Percentiles rank a stretch among this genome's conserved stretches.
Conservation (phyloP, 2,329 filamentous ascomycete genomes). For the Calonectria pseudoturangicola region DNA sequence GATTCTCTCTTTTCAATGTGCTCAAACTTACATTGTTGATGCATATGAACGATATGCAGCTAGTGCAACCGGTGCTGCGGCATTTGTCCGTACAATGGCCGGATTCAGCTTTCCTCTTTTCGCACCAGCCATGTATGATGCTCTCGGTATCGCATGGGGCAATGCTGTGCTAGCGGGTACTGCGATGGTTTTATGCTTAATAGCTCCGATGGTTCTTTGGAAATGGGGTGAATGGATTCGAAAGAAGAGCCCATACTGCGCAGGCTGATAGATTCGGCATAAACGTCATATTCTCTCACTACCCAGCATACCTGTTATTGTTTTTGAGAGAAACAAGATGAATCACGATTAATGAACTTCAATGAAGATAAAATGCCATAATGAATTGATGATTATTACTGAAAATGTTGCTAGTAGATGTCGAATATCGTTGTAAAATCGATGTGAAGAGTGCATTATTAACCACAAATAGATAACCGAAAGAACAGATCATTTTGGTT, state of each 20-base stretch:
- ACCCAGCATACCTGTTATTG: no score
- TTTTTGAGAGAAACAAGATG: no score
- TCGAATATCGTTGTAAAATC: no score
- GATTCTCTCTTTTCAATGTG: constrained; percentile 74
- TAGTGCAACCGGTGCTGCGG: constrained; percentile 70
- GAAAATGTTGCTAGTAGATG: no score
- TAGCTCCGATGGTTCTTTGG: constrained; percentile 47
- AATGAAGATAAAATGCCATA: no score
- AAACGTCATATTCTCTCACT: no score
- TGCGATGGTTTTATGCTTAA: constrained; percentile 48
- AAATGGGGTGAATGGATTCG: constrained; percentile 48
- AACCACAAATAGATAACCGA: no score
- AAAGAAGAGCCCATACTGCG: constrained; percentile 47
- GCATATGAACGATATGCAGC: constrained; percentile 64
- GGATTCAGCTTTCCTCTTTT: constrained; percentile 77
- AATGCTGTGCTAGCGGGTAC: constrained; percentile 60
- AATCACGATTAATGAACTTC: no score
- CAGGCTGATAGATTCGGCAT: neutral
- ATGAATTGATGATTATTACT: no score
- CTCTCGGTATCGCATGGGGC: constrained; percentile 67
- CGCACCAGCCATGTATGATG: constrained; percentile 65
- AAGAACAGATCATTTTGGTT: no score
- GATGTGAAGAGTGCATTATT: no score
- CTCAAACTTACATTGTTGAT: constrained; percentile 76
- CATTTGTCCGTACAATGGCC: constrained; percentile 72